Percentiles rank a stretch among this genome's conserved stretches.
phyloP scores from a whole-genome alignment of 768 basidiomycete genomes.

The Gloeostereum incarnatum region DNA sequence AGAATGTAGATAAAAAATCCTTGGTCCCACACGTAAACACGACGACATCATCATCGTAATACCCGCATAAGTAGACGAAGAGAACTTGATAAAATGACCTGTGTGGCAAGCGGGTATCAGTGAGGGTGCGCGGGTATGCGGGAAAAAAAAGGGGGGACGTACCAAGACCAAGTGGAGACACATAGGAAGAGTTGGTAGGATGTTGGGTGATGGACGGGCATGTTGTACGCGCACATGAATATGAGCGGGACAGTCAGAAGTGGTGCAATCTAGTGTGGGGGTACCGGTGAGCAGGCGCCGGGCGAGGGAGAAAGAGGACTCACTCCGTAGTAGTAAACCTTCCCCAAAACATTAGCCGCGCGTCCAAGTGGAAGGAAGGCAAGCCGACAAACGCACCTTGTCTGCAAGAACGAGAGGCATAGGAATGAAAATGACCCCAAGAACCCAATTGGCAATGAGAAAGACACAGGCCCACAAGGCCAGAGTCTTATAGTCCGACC shows the following conservation, averaged over 20 bases:
- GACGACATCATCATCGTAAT: conserved; percentile 5
- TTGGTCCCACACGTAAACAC: conserved; percentile 27
- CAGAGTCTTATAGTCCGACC: conserved; percentile 9
- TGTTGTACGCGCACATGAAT: conserved; percentile 39
- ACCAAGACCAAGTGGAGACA: conserved; percentile 43
- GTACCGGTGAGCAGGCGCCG: background rate
- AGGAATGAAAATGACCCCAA: conserved; percentile 13
- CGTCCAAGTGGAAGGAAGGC: too few relatives aligned
- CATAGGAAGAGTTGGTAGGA: conserved; percentile 40
- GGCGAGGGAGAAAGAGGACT: conserved; percentile 12
- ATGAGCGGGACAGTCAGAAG: conserved; percentile 37
- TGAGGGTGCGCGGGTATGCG: background rate
- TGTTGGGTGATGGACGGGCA: conserved; percentile 32
- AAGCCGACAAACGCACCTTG: conserved; percentile 8
- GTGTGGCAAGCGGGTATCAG: background rate
- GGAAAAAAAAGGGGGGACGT: conserved; percentile 2
- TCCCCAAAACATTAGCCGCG: background rate
- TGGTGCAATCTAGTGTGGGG: conserved; percentile 28
- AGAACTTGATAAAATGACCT: conserved; percentile 20
- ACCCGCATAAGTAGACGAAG: conserved; percentile 17
- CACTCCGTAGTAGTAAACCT: conserved; percentile 35
- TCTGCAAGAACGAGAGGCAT: conserved; percentile 15
- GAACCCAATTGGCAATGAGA: conserved; percentile 15
- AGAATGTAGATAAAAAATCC: conserved; percentile 35
- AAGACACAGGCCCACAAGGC: conserved; percentile 14